These are phyloP conservation scores for Papiliotrema laurentii DNA, from an alignment of 1,284 basidiomycete genomes.

Conservation along the genomic window DNA sequence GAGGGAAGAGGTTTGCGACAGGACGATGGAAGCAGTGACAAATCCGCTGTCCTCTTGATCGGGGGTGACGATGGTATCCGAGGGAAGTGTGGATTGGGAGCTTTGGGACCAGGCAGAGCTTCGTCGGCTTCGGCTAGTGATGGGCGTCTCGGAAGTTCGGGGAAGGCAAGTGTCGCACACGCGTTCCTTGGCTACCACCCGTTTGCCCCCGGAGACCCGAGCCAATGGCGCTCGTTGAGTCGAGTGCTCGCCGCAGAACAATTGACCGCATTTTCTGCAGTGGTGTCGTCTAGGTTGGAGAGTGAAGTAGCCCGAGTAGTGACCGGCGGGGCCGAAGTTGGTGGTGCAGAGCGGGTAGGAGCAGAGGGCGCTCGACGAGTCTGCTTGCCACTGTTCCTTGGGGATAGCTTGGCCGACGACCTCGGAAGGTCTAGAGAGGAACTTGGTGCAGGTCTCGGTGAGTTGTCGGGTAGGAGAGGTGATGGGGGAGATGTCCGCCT, in stretches of 20 bases:
- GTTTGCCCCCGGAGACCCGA: constrained; percentile 13
- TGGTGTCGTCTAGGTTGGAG: constrained; percentile 38
- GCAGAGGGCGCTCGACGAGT: constrained; percentile 35
- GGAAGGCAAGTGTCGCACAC: constrained; percentile 39
- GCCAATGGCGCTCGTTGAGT: constrained; percentile 19
- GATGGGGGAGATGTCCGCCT: neutral
- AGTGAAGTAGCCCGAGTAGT: constrained; percentile 20
- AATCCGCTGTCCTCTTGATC: constrained; percentile 10
- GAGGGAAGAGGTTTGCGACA: neutral
- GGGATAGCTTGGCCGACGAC: constrained; percentile 19
- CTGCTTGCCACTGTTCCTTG: constrained; percentile 31
- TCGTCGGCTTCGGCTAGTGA: constrained; percentile 3
- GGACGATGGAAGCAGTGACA: constrained; percentile 2
- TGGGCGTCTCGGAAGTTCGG: neutral
- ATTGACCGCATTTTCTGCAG: constrained; percentile 38
- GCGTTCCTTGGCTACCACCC: constrained; percentile 15
- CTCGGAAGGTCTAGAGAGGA: constrained; percentile 10
- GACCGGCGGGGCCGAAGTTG: constrained; percentile 29
- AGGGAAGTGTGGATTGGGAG: constrained; percentile 8
- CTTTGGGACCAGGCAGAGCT: constrained; percentile 7
- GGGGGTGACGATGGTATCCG: constrained; percentile 15
- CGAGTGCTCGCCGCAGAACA: constrained; percentile 37
- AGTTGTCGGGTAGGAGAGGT: constrained; percentile 10
- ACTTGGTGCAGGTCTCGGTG: constrained; percentile 6
- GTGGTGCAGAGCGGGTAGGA: constrained; percentile 36